Conservation (phyloP, 768 basidiomycete species). For the Neoboletus magnificus region DNA sequence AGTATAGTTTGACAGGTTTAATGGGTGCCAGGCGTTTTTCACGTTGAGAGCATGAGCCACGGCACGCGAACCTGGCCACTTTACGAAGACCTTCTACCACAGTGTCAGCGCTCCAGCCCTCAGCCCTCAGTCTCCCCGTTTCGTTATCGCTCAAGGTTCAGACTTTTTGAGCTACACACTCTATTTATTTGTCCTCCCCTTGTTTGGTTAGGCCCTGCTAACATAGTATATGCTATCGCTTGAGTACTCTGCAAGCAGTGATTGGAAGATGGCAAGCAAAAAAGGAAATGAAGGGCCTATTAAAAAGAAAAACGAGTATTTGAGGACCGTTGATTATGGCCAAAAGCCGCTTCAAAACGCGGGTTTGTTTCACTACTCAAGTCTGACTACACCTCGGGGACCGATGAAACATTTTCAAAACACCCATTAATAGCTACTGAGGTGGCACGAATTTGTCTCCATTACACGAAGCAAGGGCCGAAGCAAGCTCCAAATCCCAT, state of each 20-base stretch:
- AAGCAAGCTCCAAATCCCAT: not conserved
- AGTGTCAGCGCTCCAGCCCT: no score
- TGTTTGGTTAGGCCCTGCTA: no score
- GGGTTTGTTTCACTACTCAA: not conserved
- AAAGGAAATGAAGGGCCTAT: no score
- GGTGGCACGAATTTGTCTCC: not conserved
- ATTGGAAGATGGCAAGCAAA: no score
- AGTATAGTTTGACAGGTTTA: not conserved
- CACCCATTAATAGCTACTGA: not conserved
- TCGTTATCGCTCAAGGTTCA: not conserved
- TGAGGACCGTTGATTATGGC: no score
- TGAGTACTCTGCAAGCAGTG: no score
- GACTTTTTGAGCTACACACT: not conserved
- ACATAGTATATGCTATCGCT: no score
- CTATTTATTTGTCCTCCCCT: not conserved
- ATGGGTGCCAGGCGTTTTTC: not conserved
- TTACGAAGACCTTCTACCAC: no score
- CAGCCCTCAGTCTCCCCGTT: no score
- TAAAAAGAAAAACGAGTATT: no score
- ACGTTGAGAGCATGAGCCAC: not conserved
- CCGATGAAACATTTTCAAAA: not conserved
- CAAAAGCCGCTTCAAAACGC: no score
- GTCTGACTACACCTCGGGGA: not conserved
- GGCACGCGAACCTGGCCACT: not conserved
- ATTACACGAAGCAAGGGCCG: not conserved